Conservation (phyloP, 2,329 filamentous ascomycete genomes). For the Ophiostoma ulmi region DNA sequence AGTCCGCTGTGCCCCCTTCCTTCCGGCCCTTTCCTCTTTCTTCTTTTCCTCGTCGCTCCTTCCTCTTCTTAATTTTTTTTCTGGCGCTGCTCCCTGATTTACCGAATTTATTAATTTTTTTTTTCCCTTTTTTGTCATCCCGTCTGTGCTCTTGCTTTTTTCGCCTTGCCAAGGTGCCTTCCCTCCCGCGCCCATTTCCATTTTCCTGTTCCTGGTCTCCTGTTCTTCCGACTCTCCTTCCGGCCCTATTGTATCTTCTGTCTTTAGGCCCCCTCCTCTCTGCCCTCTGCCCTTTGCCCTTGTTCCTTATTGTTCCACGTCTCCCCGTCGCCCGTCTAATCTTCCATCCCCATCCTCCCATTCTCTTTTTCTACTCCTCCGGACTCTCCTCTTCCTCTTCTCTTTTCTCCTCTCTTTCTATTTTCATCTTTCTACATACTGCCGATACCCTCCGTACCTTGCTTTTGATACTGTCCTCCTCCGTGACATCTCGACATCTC, state of each 20-base stretch:
- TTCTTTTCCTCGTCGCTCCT: constrained; percentile 18
- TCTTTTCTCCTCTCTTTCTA: not conserved
- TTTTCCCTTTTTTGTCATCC: constrained; percentile 12
- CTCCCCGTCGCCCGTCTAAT: not conserved
- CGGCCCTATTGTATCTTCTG: not conserved
- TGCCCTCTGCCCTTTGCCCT: not conserved
- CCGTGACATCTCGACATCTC: too few species aligned
- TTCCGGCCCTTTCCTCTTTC: constrained; percentile 26
- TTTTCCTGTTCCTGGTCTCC: not conserved
- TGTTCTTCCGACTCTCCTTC: constrained; percentile 8
- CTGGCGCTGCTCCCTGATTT: constrained; percentile 1
- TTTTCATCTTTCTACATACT: not conserved
- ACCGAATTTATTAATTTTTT: not conserved
- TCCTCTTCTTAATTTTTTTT: constrained; percentile 4
- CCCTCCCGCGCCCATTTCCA: constrained; percentile 5
- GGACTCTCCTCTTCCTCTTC: not conserved
- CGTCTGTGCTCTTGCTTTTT: constrained; percentile 10
- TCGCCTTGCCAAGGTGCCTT: constrained; percentile 8
- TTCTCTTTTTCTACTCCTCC: constrained; percentile 4
- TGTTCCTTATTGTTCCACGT: constrained; percentile 7
- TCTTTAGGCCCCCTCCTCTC: not conserved
- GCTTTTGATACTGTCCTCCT: not conserved
- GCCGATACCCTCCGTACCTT: not conserved
- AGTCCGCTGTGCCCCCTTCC: constrained; percentile 18
- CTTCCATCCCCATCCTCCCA: constrained; percentile 4